Evolutionary conservation across 2,329 filamentous ascomycete species (phyloP).

Genomic region (Teratosphaeria gauchensis): DNA sequence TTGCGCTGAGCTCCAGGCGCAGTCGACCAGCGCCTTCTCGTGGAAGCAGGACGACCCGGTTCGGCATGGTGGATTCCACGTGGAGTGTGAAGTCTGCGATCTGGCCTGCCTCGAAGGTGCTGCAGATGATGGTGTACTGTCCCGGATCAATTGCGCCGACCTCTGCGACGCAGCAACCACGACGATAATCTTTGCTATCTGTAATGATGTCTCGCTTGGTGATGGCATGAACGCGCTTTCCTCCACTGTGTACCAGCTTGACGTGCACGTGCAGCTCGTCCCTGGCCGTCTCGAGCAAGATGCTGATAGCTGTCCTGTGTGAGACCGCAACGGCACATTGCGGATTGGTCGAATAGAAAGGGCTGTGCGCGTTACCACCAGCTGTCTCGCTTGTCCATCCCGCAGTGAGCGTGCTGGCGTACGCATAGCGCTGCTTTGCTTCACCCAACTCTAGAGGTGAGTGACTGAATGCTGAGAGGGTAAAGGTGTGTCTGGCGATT

Average conservation of each 20-base stretch:
- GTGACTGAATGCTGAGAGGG: constrained; percentile 71
- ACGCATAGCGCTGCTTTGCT: constrained; percentile 51
- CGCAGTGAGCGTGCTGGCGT: constrained; percentile 50
- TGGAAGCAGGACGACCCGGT: constrained; percentile 52
- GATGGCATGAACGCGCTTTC: constrained; percentile 60
- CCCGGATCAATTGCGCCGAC: constrained; percentile 54
- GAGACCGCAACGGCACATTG: constrained; percentile 63
- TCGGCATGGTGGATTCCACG: constrained; percentile 54
- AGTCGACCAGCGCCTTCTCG: constrained; percentile 68
- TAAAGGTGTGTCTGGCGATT: constrained; percentile 68
- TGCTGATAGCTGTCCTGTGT: constrained; percentile 51
- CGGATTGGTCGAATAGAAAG: constrained; percentile 75
- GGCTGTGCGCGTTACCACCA: constrained; percentile 70
- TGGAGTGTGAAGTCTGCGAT: constrained; percentile 63
- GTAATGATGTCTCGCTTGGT: constrained; percentile 67
- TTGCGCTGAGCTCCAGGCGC: constrained; percentile 47
- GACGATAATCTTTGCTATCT: constrained; percentile 81
- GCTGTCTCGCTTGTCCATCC: constrained; percentile 71
- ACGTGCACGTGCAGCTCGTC: constrained; percentile 69
- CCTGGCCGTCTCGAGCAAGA: constrained; percentile 61
- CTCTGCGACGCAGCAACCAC: constrained; percentile 64
- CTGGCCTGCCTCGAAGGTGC: constrained; percentile 78
- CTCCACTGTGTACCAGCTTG: constrained; percentile 69
- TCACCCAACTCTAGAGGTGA: constrained; percentile 50
- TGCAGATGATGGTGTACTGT: constrained; percentile 78